phyloP scores from a whole-genome alignment of 257 asterid genomes.

The Gardenia jasminoides region DNA sequence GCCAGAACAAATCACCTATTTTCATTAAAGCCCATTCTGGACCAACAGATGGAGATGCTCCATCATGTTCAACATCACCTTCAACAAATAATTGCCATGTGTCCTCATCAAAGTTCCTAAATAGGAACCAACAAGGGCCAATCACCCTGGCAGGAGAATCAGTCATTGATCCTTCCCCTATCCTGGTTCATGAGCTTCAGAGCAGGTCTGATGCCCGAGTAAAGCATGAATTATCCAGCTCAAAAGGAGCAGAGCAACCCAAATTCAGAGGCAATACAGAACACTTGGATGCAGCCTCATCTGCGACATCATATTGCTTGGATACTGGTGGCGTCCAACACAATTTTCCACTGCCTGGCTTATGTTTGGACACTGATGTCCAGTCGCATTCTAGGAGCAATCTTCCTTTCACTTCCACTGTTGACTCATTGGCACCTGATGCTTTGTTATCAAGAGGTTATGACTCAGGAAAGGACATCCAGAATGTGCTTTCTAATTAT shows the following conservation, averaged over 20 bases:
- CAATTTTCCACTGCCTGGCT: constrained; percentile 56
- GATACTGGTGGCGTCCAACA: constrained; percentile 70
- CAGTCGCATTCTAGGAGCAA: constrained; percentile 66
- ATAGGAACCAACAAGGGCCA: constrained; percentile 53
- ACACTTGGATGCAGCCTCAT: constrained; percentile 78
- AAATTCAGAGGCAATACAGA: constrained; percentile 53
- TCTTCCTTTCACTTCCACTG: constrained; percentile 48
- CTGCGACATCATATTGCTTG: constrained; percentile 80
- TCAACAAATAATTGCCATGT: constrained; percentile 59
- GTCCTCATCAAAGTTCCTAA: constrained; percentile 50
- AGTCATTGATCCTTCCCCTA: constrained; percentile 48
- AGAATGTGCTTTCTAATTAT: constrained; percentile 68
- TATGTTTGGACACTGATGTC: constrained; percentile 65
- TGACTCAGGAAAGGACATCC: constrained; percentile 91
- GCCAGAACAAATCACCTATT: constrained; percentile 53
- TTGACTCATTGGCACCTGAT: constrained; percentile 82
- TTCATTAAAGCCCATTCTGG: constrained; percentile 44
- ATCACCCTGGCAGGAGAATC: constrained; percentile 44
- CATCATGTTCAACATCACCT: constrained; percentile 72
- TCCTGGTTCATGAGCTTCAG: constrained; percentile 51
- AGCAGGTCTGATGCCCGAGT: constrained; percentile 46
- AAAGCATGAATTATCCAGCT: constrained; percentile 52
- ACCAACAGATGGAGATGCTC: constrained; percentile 66
- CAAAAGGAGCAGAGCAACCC: constrained; percentile 54
- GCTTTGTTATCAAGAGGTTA: constrained; percentile 85